phyloP scores from a whole-genome alignment of 306 rosid genomes.

The Cicer chorassanicum region DNA sequence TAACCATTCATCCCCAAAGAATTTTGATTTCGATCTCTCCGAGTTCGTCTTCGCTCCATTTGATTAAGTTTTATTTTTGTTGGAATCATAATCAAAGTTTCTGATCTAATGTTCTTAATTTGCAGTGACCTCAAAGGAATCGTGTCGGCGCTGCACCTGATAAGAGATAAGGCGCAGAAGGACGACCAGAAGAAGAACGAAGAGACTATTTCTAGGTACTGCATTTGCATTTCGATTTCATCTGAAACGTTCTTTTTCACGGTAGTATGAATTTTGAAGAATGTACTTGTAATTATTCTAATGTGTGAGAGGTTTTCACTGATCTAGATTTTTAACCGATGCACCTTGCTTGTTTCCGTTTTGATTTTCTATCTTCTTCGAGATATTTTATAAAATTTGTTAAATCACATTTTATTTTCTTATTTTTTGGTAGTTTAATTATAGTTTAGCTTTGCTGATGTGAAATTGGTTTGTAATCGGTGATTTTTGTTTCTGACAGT shows the following conservation, averaged over 20 bases:
- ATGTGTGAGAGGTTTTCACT: constrained; percentile 4
- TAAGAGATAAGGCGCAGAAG: constrained; percentile 81
- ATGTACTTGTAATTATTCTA: constrained; percentile 9
- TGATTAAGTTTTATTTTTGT: background rate
- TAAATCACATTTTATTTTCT: background rate
- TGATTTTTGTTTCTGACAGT: constrained; percentile 55
- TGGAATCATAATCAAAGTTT: constrained; percentile 28
- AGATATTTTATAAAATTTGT: background rate
- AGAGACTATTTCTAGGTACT: constrained; percentile 88
- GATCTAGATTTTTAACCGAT: constrained; percentile 12
- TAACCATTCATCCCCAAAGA: constrained; percentile 45
- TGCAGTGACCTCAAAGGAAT: constrained; percentile 85
- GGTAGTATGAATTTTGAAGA: background rate
- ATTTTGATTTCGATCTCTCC: constrained; percentile 72
- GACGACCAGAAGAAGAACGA: constrained; percentile 96
- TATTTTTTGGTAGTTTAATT: background rate
- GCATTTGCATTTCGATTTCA: constrained; percentile 25
- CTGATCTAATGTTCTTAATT: background rate
- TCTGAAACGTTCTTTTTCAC: constrained; percentile 24
- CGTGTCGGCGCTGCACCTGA: constrained; percentile 80
- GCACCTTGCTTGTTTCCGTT: constrained; percentile 14
- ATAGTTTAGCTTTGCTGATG: background rate
- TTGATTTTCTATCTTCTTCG: constrained; percentile 19
- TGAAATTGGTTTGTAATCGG: constrained; percentile 21
- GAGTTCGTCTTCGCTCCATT: constrained; percentile 52